phyloP scores from a whole-genome alignment of 106 monocot species.

The Platanthera zijinensis region DNA sequence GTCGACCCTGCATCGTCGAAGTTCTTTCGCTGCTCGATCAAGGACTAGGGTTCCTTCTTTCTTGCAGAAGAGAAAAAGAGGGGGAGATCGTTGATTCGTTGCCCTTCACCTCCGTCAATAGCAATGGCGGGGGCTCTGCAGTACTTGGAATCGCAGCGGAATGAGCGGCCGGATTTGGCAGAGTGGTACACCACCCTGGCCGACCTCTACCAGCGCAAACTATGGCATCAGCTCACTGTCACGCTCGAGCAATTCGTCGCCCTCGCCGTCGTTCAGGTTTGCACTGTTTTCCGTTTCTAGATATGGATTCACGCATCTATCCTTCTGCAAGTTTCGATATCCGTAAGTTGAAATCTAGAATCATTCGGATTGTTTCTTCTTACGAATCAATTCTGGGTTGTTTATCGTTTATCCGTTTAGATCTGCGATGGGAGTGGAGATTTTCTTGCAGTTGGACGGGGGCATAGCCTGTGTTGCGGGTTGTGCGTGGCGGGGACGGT shows the following conservation, averaged over 20 bases:
- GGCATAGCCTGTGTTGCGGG: neutral
- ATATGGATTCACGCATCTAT: neutral
- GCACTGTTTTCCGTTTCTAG: neutral
- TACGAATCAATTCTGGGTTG: neutral
- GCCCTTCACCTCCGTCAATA: neutral
- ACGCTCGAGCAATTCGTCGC: slow-evolving; percentile 63
- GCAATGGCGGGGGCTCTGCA: slow-evolving; percentile 34
- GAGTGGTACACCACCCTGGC: slow-evolving; percentile 48
- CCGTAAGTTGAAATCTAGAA: neutral
- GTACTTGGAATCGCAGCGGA: slow-evolving; percentile 50
- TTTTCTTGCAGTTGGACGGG: neutral
- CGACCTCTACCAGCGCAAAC: slow-evolving; percentile 49
- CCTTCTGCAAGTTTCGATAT: neutral
- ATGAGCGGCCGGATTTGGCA: slow-evolving; percentile 50
- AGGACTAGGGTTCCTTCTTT: slow-evolving; percentile 3
- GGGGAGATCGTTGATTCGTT: neutral
- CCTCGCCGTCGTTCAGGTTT: slow-evolving; percentile 51
- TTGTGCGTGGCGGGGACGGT: neutral
- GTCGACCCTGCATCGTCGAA: neutral
- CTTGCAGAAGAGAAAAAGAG: neutral
- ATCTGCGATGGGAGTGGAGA: neutral
- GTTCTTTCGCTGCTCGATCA: neutral
- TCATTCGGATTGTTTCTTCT: neutral
- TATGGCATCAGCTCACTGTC: slow-evolving; percentile 61
- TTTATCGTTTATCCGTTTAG: neutral